These are phyloP conservation scores for Aureobasidium pullulans DNA, from an alignment of 2,329 filamentous ascomycete genomes.

Conservation along the genomic window DNA sequence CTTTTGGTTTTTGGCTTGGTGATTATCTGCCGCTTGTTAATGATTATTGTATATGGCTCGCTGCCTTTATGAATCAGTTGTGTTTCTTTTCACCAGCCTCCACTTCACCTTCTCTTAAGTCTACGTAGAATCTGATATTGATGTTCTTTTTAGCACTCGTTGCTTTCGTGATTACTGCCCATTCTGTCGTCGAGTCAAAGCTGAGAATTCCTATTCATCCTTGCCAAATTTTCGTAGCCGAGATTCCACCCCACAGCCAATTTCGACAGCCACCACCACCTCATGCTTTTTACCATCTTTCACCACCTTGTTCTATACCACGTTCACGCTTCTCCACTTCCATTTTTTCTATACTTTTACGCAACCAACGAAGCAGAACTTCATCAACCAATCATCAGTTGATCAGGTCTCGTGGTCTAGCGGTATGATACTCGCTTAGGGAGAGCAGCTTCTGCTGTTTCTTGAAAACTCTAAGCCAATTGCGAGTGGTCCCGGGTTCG, in stretches of 20 bases:
- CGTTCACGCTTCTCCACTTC: too few species aligned
- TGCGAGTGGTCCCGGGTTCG: conserved; percentile 8
- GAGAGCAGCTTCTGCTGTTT: neutral
- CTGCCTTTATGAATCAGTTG: too few species aligned
- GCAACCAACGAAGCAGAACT: neutral
- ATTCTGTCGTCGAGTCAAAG: too few species aligned
- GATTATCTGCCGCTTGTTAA: neutral
- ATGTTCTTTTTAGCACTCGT: too few species aligned
- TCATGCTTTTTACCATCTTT: too few species aligned
- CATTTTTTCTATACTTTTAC: too few species aligned
- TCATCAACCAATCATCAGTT: neutral
- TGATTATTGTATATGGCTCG: neutral
- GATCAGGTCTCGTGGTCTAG: conserved; percentile 2
- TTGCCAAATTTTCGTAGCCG: neutral
- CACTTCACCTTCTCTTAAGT: too few species aligned
- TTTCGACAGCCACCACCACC: neutral
- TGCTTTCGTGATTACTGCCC: too few species aligned
- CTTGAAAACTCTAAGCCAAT: conserved; percentile 9
- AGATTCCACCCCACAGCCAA: neutral
- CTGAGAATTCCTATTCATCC: neutral
- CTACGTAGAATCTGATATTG: too few species aligned
- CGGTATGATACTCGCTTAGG: conserved; percentile 9
- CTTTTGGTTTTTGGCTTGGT: neutral
- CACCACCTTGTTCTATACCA: neutral
- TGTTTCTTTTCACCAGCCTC: too few species aligned